Evolutionary conservation across 2,329 filamentous ascomycete species (phyloP), one percentile per base, ranked within the genome.

Genomic region (Gnomoniopsis smithogilvyi): DNA sequence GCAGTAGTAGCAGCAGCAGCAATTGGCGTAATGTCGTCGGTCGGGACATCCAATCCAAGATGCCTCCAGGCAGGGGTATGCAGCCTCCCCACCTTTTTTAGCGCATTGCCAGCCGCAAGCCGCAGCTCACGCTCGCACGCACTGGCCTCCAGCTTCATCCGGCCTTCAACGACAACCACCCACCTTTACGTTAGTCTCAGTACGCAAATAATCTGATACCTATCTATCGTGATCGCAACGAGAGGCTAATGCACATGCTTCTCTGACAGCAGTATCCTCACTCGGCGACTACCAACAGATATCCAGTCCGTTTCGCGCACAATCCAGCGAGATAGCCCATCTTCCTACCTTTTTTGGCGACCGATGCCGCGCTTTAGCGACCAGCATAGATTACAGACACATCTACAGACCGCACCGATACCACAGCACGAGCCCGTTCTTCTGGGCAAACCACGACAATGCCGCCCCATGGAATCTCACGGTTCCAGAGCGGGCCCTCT

Each of bases 401-500:
- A 56, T 49, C 52, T 51, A 21, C 53, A 46, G 36, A 63, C 55
- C 59, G 56, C 43, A 57, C 54, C 53, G 34, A 58, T 47, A 61
- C 56, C 33, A 19, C n/a, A 50, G 60, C 11, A 33, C 51, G 26
- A 54, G 30, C 50, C 58, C 57, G 24, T 33, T 36, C 33, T 34
- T 56, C 41, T 62, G 63, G 64, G 62, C 62, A 61, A 53, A 51
- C 61, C 59, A 62, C 68, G 71, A 70, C 67, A 70, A 74, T 76
- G 74, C 73, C 74, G 70, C 74, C 73, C 64, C 75, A 75, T 62
- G 33, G 21, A 6, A 70, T 76, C 64, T 69, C 72, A 61, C 73
- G 79, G 71, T 81, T 79, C 70, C 74, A 74, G 64, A 74, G 70
- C 67, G 78, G 78, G 64, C 78, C 78, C 54, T 77, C 73, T 56